Evolutionary conservation across 805 yeast species (phyloP).

Genomic region (Ogataea trehalophila): DNA sequence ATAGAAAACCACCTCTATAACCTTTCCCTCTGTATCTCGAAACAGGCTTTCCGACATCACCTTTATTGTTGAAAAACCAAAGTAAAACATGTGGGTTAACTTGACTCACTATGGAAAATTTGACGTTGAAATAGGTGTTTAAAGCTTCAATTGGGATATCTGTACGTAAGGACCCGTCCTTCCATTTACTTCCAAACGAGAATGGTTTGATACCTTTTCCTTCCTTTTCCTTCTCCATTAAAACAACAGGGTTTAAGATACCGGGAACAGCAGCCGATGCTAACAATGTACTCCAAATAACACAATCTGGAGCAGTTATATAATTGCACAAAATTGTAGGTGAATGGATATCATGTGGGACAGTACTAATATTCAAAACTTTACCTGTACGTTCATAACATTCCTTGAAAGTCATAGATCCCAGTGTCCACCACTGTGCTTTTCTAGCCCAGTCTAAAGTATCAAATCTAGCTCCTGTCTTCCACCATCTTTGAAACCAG

Average conservation of each 20-base stretch:
- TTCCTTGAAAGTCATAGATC: conserved; percentile 68
- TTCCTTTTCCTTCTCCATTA: conserved; percentile 51
- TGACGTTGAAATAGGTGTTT: conserved; percentile 71
- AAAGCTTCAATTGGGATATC: conserved; percentile 73
- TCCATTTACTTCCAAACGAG: conserved; percentile 70
- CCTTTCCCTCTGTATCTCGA: conserved; percentile 50
- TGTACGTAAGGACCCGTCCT: conserved; percentile 74
- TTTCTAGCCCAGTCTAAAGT: conserved; percentile 70
- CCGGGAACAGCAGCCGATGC: conserved; percentile 87
- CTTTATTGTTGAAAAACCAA: conserved; percentile 73
- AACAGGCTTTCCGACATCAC: conserved; percentile 77
- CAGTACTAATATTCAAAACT: conserved; percentile 66
- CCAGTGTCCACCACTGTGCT: conserved; percentile 63
- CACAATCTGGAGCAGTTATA: conserved; percentile 73
- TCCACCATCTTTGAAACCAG: conserved; percentile 63
- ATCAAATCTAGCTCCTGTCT: conserved; percentile 77
- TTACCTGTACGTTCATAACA: conserved; percentile 66
- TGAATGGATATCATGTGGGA: conserved; percentile 77
- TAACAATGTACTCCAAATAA: conserved; percentile 72
- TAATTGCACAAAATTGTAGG: conserved; percentile 76
- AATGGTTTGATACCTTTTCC: conserved; percentile 48
- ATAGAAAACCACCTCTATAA: conserved; percentile 72
- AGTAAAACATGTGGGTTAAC: conserved; percentile 78
- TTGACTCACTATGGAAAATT: conserved; percentile 72
- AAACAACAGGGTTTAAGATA: conserved; percentile 69